Evolutionary conservation across 2,329 filamentous ascomycete species (phyloP), one percentile per base, ranked within the genome.

Genomic region (Fusarium mangiferae): DNA sequence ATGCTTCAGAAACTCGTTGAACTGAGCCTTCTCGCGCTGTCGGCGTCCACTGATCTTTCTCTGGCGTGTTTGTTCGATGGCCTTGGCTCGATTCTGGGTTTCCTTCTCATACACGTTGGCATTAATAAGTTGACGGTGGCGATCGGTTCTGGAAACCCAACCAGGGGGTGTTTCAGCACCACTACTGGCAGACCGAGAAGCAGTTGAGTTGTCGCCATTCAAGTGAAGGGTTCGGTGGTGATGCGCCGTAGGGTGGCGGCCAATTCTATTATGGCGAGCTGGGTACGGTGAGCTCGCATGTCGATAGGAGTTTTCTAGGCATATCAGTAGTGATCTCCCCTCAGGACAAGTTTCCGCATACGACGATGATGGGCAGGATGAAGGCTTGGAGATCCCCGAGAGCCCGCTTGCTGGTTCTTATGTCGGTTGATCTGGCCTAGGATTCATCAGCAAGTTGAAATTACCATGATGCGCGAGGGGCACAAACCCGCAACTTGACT

Each of bases 101-200:
- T 94, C 91, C 80, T 94, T 92, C 72, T 95, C 91, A 80, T 92
- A 96, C 3, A 96, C 89, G 22, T 90, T 89, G 26, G 92, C 90
- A 80, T 96, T 97, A 82, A 97, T 96, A 45, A 97, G 85, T 81
- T 97, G 94, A 79, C 93, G 89, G 79, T 95, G 93, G 56, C 92
- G 92, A 80, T 93, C 93, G 56, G 87, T 92, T 80, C 91, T 93
- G 11, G 91, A 89, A 46, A 96, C 89, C 90, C 92, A 96, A 7
- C 78, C 80, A 38, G 79, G 67, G 14, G 72, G 75, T 35, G 70
- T 76, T 61, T 75, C 72, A 24, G 89, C 82, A 30, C 77, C 77
- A 30, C 74, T 72, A 24, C 79, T 82, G 6, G 82, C 81, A 7
- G 83, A 78, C 38, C 84, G 82, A 7, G 84, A 79, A 33, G 83